Percentiles rank a stretch among this genome's conserved stretches.
Conservation (phyloP, 768 basidiomycete genomes). For the Hericium coralloides region DNA sequence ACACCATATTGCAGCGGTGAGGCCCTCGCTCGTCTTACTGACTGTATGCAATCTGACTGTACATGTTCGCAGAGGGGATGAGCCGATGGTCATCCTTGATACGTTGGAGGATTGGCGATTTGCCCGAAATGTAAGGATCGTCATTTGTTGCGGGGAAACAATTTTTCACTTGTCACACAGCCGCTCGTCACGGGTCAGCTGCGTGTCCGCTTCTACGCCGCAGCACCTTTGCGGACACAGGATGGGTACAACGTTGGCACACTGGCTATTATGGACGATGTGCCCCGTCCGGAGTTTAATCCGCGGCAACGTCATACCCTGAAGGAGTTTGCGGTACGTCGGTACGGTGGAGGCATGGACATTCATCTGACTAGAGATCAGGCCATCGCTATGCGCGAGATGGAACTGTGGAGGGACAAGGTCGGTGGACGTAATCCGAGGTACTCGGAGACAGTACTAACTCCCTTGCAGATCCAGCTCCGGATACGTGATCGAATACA, state of each 20-base stretch:
- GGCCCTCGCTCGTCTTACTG: conserved; percentile 10
- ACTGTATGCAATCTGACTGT: not conserved
- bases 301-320: conserved; percentile 86
- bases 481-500: conserved; percentile 88
- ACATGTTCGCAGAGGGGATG: conserved; percentile 49
- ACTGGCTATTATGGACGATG: conserved; percentile 80
- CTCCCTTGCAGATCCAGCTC: conserved; percentile 60
- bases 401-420: conserved; percentile 95
- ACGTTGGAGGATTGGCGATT: conserved; percentile 83
- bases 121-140: conserved; percentile 55
- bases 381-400: conserved; percentile 88
- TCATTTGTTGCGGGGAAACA: conserved; percentile 1
- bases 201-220: conserved; percentile 82
- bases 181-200: conserved; percentile 63
- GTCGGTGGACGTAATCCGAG: conserved; percentile 25
- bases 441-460: not conserved
- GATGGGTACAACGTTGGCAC: conserved; percentile 89
- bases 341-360: not conserved
- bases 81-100: conserved; percentile 83
- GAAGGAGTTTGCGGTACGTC: conserved; percentile 77
- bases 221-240: conserved; percentile 79
- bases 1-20: conserved; percentile 74
- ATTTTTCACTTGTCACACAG: conserved; percentile 26
- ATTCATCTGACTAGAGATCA: conserved; percentile 9
- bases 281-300: conserved; percentile 75